phyloP scores from a whole-genome alignment of 2,329 filamentous ascomycete species.

The Pseudomassariella vexata region DNA sequence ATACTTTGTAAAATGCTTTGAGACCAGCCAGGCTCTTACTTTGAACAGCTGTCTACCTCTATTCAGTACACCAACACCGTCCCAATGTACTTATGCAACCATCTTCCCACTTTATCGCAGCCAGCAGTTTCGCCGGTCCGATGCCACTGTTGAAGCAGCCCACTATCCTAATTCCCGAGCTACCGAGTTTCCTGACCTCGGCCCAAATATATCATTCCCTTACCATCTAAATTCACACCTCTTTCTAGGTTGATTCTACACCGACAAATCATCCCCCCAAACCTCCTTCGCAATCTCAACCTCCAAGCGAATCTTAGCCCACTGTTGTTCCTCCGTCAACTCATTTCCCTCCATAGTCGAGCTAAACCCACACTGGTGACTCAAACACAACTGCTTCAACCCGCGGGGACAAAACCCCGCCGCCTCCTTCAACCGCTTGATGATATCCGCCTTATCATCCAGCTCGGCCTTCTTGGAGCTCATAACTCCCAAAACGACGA shows the following conservation, averaged over 20 bases:
- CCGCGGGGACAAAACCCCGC: slow-evolving; percentile 42
- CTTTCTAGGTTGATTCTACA: too few relatives aligned
- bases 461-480: slow-evolving; percentile 51
- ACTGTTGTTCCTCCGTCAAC: slow-evolving; percentile 50
- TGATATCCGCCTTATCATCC: slow-evolving; percentile 37
- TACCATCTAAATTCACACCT: too few relatives aligned
- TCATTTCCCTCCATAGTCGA: slow-evolving; percentile 53
- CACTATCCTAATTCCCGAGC: too few relatives aligned
- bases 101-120: too few relatives aligned
- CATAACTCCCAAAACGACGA: slow-evolving; percentile 51
- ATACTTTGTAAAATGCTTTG: too few relatives aligned
- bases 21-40: too few relatives aligned
- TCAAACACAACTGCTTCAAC: slow-evolving; percentile 48
- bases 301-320: slow-evolving; percentile 49
- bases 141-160: slow-evolving; percentile 7
- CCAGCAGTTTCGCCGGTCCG: too few relatives aligned
- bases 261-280: slow-evolving; percentile 41
- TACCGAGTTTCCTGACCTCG: too few relatives aligned
- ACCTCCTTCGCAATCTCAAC: slow-evolving; percentile 52
- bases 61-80: too few relatives aligned
- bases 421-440: slow-evolving; percentile 36
- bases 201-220: too few relatives aligned
- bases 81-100: too few relatives aligned
- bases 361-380: slow-evolving; percentile 53
- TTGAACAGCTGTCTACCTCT: too few relatives aligned